phyloP scores from a whole-genome alignment of 2,329 filamentous ascomycete genomes.

The Penicillium sp. region DNA sequence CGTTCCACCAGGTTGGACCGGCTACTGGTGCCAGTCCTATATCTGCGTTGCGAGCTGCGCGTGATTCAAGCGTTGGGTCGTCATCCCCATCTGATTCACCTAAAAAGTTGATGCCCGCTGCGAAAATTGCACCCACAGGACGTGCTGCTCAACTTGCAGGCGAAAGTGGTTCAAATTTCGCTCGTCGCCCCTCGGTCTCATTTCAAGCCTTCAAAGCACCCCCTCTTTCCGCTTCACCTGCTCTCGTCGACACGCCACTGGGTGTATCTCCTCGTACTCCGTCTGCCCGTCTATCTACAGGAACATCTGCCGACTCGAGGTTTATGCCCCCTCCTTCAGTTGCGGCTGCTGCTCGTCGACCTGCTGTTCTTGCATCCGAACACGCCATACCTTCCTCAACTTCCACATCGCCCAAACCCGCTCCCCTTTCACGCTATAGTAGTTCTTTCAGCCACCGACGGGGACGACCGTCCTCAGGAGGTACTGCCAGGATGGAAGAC shows the following conservation, averaged over 20 bases:
- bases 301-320: slow-evolving; percentile 40
- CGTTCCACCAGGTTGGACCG: slow-evolving; percentile 76
- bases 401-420: slow-evolving; percentile 74
- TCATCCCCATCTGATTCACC: slow-evolving; percentile 52
- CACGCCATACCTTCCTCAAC: slow-evolving; percentile 63
- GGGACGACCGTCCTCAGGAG: slow-evolving; percentile 72
- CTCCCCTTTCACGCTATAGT: slow-evolving; percentile 78
- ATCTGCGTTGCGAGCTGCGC: slow-evolving; percentile 72
- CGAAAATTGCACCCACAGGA: slow-evolving; percentile 31
- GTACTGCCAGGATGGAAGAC: slow-evolving; percentile 58
- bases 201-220: slow-evolving; percentile 97
- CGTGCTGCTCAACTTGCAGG: slow-evolving; percentile 41
- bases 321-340: slow-evolving; percentile 40
- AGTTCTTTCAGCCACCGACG: slow-evolving; percentile 91
- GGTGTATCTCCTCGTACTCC: slow-evolving; percentile 55
- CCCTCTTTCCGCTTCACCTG: slow-evolving; percentile 85
- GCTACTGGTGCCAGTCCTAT: slow-evolving; percentile 80
- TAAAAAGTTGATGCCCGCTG: slow-evolving; percentile 47
- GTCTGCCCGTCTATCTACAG: slow-evolving; percentile 39
- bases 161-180: slow-evolving; percentile 49
- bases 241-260: slow-evolving; percentile 48
- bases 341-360: slow-evolving; percentile 38
- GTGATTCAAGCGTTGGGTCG: slow-evolving; percentile 50
- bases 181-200: slow-evolving; percentile 76
- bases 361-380: slow-evolving; percentile 58